A percentile compares a stretch with the other conserved stretches of the same genome.
phyloP scores from a whole-genome alignment of 2,329 filamentous ascomycete species.

The Penicillium sp. region DNA sequence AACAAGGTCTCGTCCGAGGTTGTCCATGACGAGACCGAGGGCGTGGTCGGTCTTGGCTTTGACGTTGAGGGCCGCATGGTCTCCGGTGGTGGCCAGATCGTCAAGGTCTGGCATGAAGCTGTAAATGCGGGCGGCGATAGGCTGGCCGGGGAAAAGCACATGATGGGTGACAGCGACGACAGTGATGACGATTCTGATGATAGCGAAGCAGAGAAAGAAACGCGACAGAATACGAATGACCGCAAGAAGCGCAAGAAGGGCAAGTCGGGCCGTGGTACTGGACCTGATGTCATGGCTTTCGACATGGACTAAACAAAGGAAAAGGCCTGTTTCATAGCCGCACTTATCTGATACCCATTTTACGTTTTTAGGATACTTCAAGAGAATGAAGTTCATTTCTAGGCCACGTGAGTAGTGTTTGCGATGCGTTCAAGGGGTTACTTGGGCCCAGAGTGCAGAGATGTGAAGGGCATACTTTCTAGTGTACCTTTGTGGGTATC shows the following conservation, averaged over 20 bases:
- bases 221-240: slow-evolving; percentile 42
- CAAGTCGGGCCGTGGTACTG: slow-evolving; percentile 44
- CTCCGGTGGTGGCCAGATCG: slow-evolving; percentile 77
- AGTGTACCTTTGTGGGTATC: not conserved
- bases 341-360: slow-evolving; percentile 26
- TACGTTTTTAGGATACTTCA: slow-evolving; percentile 10
- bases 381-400: not conserved
- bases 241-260: slow-evolving; percentile 51
- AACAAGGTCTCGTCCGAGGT: slow-evolving; percentile 71
- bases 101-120: slow-evolving; percentile 88
- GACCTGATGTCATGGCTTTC: slow-evolving; percentile 46
- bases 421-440: not conserved
- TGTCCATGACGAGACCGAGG: slow-evolving; percentile 83
- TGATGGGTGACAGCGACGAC: slow-evolving; percentile 47
- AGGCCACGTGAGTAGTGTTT: not conserved
- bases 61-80: slow-evolving; percentile 86
- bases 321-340: slow-evolving; percentile 4
- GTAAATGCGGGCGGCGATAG: slow-evolving; percentile 51
- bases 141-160: slow-evolving; percentile 36
- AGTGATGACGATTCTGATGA: slow-evolving; percentile 46
- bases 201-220: slow-evolving; percentile 51
- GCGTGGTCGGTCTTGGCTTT: slow-evolving; percentile 78
- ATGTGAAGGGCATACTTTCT: not conserved
- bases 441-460: not conserved
- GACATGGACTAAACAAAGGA: slow-evolving; percentile 39